A percentile compares a stretch with the other conserved stretches of the same genome.
These are phyloP conservation scores for Bertia moriformis DNA, from an alignment of 2,329 filamentous ascomycete species.

Conservation along the genomic window DNA sequence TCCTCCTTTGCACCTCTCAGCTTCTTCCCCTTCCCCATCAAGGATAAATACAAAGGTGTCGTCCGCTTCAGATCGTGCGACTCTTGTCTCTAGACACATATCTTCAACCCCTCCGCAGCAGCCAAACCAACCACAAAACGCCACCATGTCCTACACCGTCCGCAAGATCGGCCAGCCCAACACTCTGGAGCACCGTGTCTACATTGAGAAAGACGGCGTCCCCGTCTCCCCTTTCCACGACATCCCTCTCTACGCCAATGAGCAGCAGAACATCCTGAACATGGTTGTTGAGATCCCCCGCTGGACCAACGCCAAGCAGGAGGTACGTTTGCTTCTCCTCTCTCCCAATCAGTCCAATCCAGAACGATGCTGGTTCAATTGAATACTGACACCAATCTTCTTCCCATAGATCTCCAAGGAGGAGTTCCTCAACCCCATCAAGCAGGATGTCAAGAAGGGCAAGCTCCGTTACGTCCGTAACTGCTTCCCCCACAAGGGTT, in stretches of 20 bases:
- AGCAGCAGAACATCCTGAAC: constrained; percentile 18
- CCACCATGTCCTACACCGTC: constrained; percentile 1
- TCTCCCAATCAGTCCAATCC: background rate
- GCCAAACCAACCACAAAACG: background rate
- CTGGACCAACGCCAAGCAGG: constrained; percentile 21
- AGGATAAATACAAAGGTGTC: background rate
- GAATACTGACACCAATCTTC: too few species aligned
- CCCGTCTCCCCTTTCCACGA: constrained; percentile 26
- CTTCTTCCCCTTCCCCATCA: background rate
- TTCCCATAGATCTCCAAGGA: constrained; percentile 1
- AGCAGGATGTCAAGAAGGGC: constrained; percentile 21
- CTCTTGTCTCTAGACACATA: background rate
- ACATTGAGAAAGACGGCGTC: constrained; percentile 21
- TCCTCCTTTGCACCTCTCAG: background rate
- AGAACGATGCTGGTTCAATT: background rate
- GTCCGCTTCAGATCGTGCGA: background rate
- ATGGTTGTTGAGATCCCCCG: constrained; percentile 24
- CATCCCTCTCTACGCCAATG: constrained; percentile 20
- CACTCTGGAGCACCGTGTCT: constrained; percentile 11
- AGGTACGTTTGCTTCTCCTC: constrained; percentile 11
- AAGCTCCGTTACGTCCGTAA: constrained; percentile 22
- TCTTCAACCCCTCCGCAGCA: background rate
- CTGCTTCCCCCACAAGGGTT: constrained; percentile 26
- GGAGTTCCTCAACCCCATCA: constrained; percentile 17
- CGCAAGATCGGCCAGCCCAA: constrained; percentile 1